Base-by-base conservation (phyloP, 2,329 filamentous ascomycete genomes). In the Claviceps cyperi region DNA sequence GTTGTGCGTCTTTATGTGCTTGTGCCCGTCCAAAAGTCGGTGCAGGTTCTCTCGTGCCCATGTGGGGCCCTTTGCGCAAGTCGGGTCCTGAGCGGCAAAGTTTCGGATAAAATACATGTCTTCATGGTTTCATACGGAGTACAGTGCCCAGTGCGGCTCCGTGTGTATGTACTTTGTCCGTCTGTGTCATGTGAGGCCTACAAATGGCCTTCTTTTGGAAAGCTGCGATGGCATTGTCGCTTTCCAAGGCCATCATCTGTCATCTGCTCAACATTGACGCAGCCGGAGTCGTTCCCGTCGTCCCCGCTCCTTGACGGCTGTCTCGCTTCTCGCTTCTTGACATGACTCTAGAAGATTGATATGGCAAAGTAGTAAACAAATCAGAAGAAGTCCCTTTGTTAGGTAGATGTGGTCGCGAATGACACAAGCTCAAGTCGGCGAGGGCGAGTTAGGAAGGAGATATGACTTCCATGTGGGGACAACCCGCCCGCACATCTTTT, bases 1-100 rank as follows among this genome's bases (percentile, higher is more conserved):
- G 57, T 65, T 37, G 17, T 65, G 64, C 64, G 64, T 63, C 66
- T 66, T 66, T 66, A 64, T 61, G 56, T 59, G 62, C 58, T 60
- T 59, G 59, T 62, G 64, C 60, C 58, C 61, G 64, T 60, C 58
- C 58, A 65, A 67, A 68, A 62, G 22, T 68, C 64, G 66, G 64
- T 66, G 63, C 63, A 63, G 62, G 19, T 61, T 66, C 49, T 53
- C 52, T 41, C 58, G 60, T 65, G 60, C 58, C 60, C 52, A 62
- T 66, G 65, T 67, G 66, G 64, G 64, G 65, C 5, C 21, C 17
- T 45, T 43, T 49, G 44, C 24, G 43, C 13, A 43, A 39, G 37
- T 47, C 45, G 52, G 50, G 47, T 51, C 52, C 40, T 36, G 52
- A 59, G 58, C 60, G 59, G 59, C 48, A 56, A 56, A 63, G 60